A percentile compares a stretch with the other conserved stretches of the same genome.
Evolutionary conservation across 257 asterid species (phyloP).

Genomic region (Verbena officinalis): DNA sequence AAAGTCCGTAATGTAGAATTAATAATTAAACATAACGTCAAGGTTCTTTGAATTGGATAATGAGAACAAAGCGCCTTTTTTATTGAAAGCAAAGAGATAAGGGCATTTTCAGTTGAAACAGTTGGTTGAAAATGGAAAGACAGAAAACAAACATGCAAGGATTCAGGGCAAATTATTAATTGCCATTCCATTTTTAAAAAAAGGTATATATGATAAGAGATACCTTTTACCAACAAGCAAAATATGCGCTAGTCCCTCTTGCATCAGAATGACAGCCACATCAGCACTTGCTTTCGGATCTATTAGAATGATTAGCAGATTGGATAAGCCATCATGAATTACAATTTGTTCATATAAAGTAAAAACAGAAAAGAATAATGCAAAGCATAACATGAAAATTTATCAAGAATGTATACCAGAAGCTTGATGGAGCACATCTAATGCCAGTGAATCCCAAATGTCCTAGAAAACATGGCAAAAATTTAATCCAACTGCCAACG

Average conservation of each 20-base stretch:
- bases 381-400: neutral
- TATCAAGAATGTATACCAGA: conserved; percentile 56
- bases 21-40: neutral
- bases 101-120: neutral
- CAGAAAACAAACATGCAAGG: neutral
- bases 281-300: conserved; percentile 97
- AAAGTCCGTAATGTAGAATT: neutral
- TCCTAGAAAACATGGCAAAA: conserved; percentile 48
- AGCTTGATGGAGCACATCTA: conserved; percentile 80
- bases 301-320: conserved; percentile 38
- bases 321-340: conserved; percentile 1
- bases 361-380: neutral
- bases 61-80: no score
- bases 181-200: no score
- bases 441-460: conserved; percentile 84
- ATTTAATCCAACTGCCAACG: conserved; percentile 17
- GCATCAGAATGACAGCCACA: conserved; percentile 92
- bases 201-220: neutral
- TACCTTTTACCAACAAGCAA: conserved; percentile 94
- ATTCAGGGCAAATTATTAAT: neutral
- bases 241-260: conserved; percentile 90
- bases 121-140: no score
- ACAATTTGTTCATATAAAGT: neutral
- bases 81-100: no score
- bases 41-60: neutral